Evolutionary conservation across 495 filamentous ascomycete genomes (phyloP), one percentile per base, ranked within the genome.

Genomic region (Chaetomium tenue): DNA sequence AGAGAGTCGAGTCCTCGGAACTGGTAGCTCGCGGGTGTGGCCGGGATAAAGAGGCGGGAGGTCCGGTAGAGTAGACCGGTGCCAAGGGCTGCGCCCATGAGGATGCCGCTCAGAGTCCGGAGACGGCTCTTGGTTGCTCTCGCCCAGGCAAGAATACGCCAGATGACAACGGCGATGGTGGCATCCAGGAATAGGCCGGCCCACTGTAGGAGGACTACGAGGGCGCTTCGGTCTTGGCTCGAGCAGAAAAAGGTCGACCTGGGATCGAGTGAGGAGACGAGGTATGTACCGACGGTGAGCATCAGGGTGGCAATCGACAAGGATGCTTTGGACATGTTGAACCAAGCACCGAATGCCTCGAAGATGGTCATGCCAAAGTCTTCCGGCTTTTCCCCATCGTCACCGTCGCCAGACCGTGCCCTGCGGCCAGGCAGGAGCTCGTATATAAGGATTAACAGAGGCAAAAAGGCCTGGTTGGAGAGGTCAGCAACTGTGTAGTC

Each of bases 61-160:
- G 56, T 7, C 26, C 48, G 55, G 56, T 68, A 70, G 28, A 71
- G n/a, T 5, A 72, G 28, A 3, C 52, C 67, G 15, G 63, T 63
- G 40, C 68, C 70, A 16, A 71, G n/a, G 2, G 67, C 56, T 6
- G 69, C 66, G 44, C 66, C 62, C 20, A 77, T 22, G 30, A 80
- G 56, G 15, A 81, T 75, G n/a, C 61, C 67, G 26, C 75, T 71
- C 16, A 82, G 66, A 9, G 72, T 77, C 44, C 68, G 74, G 28
- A 83, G 68, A 6, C 78, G 75, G 42, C 64, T 68, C 55, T 74
- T 79, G 23, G 77, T 79, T 0, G 79, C 79, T 46, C 79, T 68
- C 8, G 75, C 66, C 79, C 78, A 81, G 46, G 78, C 77, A n/a
- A 83, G 70, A 13, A 81, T 71, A 16, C 79, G 76, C 79, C 79